Evolutionary conservation across 768 basidiomycete genomes (phyloP).

Genomic region (Psilocybe azurescens): DNA sequence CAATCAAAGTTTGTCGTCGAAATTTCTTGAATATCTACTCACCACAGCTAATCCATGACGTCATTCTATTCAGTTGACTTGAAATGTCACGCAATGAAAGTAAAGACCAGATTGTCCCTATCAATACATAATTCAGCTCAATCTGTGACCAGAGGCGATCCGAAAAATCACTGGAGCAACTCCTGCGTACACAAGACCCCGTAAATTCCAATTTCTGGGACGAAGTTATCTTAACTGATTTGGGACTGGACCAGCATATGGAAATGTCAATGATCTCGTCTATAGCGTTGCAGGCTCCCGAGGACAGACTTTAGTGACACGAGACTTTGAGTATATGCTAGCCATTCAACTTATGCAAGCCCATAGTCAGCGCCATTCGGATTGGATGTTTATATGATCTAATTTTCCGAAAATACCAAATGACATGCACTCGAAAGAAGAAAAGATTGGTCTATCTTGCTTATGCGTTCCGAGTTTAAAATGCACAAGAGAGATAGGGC

Average conservation of each 20-base stretch:
- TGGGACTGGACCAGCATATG: slow-evolving; percentile 36
- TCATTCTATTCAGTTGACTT: slow-evolving; percentile 27
- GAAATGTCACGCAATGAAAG: slow-evolving; percentile 35
- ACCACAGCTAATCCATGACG: not conserved
- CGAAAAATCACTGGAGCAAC: slow-evolving; percentile 36
- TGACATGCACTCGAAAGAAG: too few species aligned
- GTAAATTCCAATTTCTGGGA: slow-evolving; percentile 16
- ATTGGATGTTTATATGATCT: too few species aligned
- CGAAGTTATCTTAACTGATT: too few species aligned
- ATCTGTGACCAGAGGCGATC: slow-evolving; percentile 28
- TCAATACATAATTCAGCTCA: too few species aligned
- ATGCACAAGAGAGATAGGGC: too few species aligned
- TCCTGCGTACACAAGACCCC: slow-evolving; percentile 43
- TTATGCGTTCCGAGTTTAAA: too few species aligned
- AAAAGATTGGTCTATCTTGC: too few species aligned
- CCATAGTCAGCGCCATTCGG: too few species aligned
- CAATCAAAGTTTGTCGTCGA: slow-evolving; percentile 8
- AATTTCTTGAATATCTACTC: not conserved
- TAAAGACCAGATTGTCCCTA: not conserved
- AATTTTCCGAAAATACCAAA: too few species aligned
- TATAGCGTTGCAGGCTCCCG: slow-evolving; percentile 29
- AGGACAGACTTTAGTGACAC: slow-evolving; percentile 36
- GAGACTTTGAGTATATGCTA: slow-evolving; percentile 41
- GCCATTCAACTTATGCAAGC: too few species aligned
- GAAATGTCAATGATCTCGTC: slow-evolving; percentile 44